Evolutionary conservation across 108 stramenopile genomes (phyloP), one percentile per base, ranked within the genome.

Genomic region (Nitzschia palea): DNA sequence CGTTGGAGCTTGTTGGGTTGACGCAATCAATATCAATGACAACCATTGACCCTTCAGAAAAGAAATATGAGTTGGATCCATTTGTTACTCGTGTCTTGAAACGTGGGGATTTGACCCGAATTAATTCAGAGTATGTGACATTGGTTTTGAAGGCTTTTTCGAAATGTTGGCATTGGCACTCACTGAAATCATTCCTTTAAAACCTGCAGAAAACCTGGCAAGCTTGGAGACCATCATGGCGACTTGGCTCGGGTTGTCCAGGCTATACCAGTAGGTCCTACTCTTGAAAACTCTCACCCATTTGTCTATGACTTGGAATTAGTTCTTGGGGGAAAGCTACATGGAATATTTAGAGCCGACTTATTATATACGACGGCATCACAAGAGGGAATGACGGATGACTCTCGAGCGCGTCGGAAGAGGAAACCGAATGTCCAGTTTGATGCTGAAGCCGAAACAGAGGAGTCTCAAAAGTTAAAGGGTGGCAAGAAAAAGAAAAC

Each of bases 291-390:
- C 15, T 52, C 40, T 20, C 74, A 76, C 29, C 61, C 67, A n/a
- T 76, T 68, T 64, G 31, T 76, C 3, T 76, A 76, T 25, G 74
- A 76, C 43, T 5, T 76, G n/a, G 74, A 76, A 4, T 57, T 81
- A 0, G 64, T 84, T 23, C 40, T 80, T 23, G 84, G 85, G 18
- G 88, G 88, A n/a, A 80, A 81, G 40, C 34, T 85, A 15, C 55
- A 44, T 40, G 71, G 71, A 5, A 52, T 84, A 20, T 35, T 33
- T 2, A 59, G 88, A 55, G 35, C 25, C 26, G 79, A 83, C 4
- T 57, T 89, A 57, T 44, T 68, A 3, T 77, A 86, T 62, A 86
- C 88, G 10, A 86, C 88, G 22, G 87, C 85, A 10, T 52, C 33
- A 30, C 74, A 71, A 23, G 86, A 86, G 54, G 88, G 88, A 37